Base-by-base conservation (phyloP, 192 early-diverging fungal genomes). In the Coemansia sp. region DNA sequence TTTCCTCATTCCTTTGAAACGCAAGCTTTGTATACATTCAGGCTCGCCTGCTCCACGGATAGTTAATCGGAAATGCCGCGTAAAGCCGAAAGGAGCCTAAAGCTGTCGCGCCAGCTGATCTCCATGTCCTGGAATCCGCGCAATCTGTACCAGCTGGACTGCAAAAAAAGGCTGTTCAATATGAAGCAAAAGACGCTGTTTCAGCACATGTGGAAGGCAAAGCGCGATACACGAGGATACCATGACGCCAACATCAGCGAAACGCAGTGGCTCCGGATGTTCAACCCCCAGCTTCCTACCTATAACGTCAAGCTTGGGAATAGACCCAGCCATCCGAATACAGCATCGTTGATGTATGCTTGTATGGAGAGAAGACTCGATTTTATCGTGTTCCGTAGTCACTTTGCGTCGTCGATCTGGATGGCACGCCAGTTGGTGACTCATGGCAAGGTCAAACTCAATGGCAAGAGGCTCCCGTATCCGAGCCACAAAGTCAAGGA, bases 71-170 rank as follows among this genome's bases (percentile, higher is more conserved):
- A 25, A 25, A 81, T 81, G 79, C 73, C 79, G 35, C 71, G 79
- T 67, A 82, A 76, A 60, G 57, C 67, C 15, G 62, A 61, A 35
- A 68, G 19, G 33, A 49, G 58, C 55, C 69, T 78, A 49, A 82
- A 82, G 69, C 66, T 78, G 53, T 73, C 80, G 57, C 80, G 88
- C 60, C 76, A 85, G 62, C 87, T 96, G 53, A 84, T 95, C 56
- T 90, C 94, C 62, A 93, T 97, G 93, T 93, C 93, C 42, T 99
- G 97, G 97, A 87, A 95, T 85, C 89, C 89, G 69, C 87, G 89
- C 82, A 97, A 96, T 81, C 84, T 96, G 57, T 96, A 87, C 85
- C 91, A 91, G 74, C 85, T 95, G 54, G 82, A 86, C 22, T 74
- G 77, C 19, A 87, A 88, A 48, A 74, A 59, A 15, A 42, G 48